Evolutionary conservation across 768 basidiomycete species (phyloP), one percentile per base, ranked within the genome.

Genomic region (Thelephora ganbajun): DNA sequence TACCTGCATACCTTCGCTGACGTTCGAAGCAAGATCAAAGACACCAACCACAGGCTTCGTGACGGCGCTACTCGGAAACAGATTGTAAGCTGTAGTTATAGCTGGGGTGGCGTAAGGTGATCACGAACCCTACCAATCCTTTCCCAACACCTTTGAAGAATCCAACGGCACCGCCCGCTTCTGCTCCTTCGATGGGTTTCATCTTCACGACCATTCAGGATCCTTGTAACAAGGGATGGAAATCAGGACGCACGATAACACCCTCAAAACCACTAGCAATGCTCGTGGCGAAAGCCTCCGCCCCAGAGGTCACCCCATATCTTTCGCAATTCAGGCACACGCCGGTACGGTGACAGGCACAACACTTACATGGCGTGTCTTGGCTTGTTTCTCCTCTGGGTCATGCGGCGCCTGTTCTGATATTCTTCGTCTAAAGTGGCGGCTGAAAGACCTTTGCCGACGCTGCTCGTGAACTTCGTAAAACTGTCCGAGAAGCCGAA

Each of bases 131-230:
- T 47, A 96, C 90, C 43, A 98, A 69, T 16, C 96, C 92, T 63
- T 92, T 94, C 20, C 96, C 96, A 26, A 99, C 78, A 11, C 96
- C 96, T 63, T 96, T 98, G 73, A 97, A 91, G 66, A 99, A 99
- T 2, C 96, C 96, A 22, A 88, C 67, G 0, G 94, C 93, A 11
- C 96, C 96, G 59, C 84, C 93, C 7, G 78, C 71, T 58, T 98
- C 94, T 0, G 96, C 96, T 4, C 96, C 96, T 64, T 98, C 93
- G 41, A 99, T 79, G 2, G 96, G 96, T 59, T 97, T 96, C 64
- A 92, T 83, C 93, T 94, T 53, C 22, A 43, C 43, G 36, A 12
- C 36, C 11, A 33, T 18, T 42, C n/a, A 9, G 1, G 35, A 18
- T 14, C 18, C 36, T 11, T 14, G 43, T 35, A n/a, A 41, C 19